phyloP scores from a whole-genome alignment of 768 basidiomycete species.

The Mycena epipterygia region DNA sequence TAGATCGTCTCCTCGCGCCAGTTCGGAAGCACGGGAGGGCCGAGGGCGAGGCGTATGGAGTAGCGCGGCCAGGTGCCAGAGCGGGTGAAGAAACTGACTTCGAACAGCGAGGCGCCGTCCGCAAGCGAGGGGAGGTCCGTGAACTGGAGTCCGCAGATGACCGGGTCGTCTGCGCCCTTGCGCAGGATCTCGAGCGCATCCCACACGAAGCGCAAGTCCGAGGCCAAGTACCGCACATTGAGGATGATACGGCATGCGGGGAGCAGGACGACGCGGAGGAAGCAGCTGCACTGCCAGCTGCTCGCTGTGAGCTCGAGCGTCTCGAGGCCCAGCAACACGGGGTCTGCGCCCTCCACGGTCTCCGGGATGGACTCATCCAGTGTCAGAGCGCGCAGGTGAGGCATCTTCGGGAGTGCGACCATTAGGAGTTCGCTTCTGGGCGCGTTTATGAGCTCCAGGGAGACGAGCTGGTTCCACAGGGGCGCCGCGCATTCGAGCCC shows the following conservation, averaged over 20 bases:
- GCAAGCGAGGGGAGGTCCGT: background rate
- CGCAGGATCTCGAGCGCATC: slow-evolving; percentile 23
- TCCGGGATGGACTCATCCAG: background rate
- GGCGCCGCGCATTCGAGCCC: background rate
- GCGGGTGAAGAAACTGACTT: slow-evolving; percentile 1
- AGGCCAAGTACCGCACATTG: background rate
- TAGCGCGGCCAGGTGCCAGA: background rate
- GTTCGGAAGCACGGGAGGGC: background rate
- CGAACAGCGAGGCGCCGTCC: background rate
- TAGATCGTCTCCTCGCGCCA: slow-evolving; percentile 11
- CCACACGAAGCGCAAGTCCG: slow-evolving; percentile 6
- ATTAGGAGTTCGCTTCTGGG: too few species aligned
- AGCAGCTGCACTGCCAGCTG: background rate
- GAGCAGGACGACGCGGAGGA: background rate
- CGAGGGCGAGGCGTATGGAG: background rate
- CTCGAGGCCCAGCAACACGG: slow-evolving; percentile 4
- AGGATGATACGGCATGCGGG: slow-evolving; percentile 9
- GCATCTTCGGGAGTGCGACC: too few species aligned
- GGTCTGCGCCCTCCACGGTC: too few species aligned
- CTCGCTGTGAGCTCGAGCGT: background rate
- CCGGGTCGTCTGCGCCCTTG: background rate
- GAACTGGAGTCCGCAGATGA: background rate
- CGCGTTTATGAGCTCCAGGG: slow-evolving; percentile 18
- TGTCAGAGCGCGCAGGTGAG: slow-evolving; percentile 11
- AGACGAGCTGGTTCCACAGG: slow-evolving; percentile 22